Evolutionary conservation across 2,329 filamentous ascomycete genomes (phyloP).

Genomic region (Tympanopsis confertula): DNA sequence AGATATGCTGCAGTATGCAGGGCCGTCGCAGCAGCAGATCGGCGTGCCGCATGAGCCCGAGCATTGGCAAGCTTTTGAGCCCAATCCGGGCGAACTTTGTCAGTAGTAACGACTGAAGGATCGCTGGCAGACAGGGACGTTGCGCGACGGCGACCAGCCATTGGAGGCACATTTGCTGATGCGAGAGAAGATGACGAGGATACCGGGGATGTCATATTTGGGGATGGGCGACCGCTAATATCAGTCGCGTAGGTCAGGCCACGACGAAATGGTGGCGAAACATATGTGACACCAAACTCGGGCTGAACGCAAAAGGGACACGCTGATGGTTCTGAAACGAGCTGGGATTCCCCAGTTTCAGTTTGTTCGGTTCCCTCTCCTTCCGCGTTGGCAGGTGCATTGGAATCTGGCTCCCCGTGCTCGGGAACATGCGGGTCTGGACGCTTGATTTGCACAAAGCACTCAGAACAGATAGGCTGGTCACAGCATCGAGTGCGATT

Average conservation of each 20-base stretch:
- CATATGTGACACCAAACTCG: constrained; percentile 93
- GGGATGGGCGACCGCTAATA: constrained; percentile 31
- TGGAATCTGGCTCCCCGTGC: constrained; percentile 27
- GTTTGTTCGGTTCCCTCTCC: constrained; percentile 31
- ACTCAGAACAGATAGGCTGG: constrained; percentile 93
- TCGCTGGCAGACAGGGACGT: constrained; percentile 69
- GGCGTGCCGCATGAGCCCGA: constrained; percentile 69
- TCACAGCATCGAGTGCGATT: constrained; percentile 93
- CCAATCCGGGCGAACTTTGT: constrained; percentile 89
- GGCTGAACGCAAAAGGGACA: constrained; percentile 93
- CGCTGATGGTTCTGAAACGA: constrained; percentile 81
- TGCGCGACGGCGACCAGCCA: constrained; percentile 30
- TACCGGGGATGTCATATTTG: constrained; percentile 65
- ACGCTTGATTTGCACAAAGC: constrained; percentile 96
- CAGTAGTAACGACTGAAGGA: constrained; percentile 80
- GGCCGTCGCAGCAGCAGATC: constrained; percentile 86
- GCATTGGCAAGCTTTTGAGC: constrained; percentile 77
- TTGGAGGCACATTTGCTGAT: constrained; percentile 16
- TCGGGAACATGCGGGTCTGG: constrained; percentile 84
- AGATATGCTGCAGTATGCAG: constrained; percentile 90
- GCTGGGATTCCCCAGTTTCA: constrained; percentile 30
- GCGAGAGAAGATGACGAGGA: constrained; percentile 39
- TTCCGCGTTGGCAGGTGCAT: constrained; percentile 21
- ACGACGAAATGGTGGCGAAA: constrained; percentile 75
- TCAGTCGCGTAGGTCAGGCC: constrained; percentile 59